Evolutionary conservation across 345 rosid species (phyloP).

Genomic region (Eucalyptus curtisii): DNA sequence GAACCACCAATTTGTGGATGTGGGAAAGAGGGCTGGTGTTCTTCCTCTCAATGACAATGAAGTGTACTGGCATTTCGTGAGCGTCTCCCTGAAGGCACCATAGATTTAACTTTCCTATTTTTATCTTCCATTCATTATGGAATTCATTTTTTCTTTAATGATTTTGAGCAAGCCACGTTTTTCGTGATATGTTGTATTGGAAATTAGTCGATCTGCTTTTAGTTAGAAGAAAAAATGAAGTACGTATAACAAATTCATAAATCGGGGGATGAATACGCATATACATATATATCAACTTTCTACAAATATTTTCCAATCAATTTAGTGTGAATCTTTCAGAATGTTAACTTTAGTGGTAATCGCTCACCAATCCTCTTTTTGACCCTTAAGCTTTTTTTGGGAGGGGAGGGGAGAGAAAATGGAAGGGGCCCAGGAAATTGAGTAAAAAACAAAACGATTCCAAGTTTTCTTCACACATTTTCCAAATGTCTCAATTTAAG

Average conservation of each 20-base stretch:
- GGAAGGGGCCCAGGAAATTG: background rate
- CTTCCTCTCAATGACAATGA: constrained; percentile 16
- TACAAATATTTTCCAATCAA: background rate
- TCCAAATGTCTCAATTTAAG: background rate
- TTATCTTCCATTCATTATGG: background rate
- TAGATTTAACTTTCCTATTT: background rate
- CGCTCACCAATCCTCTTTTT: background rate
- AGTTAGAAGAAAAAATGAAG: background rate
- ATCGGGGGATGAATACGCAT: background rate
- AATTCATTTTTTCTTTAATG: background rate
- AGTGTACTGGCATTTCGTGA: constrained; percentile 7
- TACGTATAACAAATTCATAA: background rate
- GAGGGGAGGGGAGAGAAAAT: background rate
- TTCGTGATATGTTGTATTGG: background rate
- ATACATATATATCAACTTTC: background rate
- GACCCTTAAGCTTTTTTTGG: background rate
- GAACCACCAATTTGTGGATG: constrained; percentile 2
- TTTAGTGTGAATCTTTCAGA: background rate
- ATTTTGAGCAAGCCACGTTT: background rate
- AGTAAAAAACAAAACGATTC: background rate
- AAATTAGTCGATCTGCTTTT: background rate
- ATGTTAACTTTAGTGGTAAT: background rate
- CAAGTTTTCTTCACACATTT: background rate
- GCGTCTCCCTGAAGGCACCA: constrained; percentile 4
- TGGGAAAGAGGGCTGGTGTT: constrained; percentile 8